Percentiles rank a stretch among this genome's conserved stretches.
These are phyloP conservation scores for Stromatinia cepivora DNA, from an alignment of 2,329 filamentous ascomycete species.

Conservation along the genomic window DNA sequence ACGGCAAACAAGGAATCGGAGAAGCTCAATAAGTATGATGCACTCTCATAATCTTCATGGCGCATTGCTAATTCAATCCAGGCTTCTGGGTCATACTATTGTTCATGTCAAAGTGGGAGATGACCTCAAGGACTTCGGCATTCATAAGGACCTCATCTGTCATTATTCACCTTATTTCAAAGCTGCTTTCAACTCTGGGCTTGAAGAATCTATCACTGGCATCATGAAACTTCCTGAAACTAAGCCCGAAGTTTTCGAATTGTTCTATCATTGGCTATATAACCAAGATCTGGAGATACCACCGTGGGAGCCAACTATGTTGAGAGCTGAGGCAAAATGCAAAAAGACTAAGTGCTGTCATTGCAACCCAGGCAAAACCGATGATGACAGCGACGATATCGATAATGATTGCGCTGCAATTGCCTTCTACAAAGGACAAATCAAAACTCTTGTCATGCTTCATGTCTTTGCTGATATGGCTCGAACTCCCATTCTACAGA, in stretches of 20 bases:
- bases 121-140: conserved; percentile 23
- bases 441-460: background rate
- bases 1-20: too few relatives aligned
- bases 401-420: background rate
- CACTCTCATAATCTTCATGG: background rate
- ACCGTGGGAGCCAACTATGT: background rate
- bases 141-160: conserved; percentile 30
- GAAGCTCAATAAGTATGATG: background rate
- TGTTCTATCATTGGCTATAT: conserved; percentile 30
- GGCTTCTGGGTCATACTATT: conserved; percentile 6
- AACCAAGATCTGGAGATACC: background rate
- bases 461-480: conserved; percentile 25
- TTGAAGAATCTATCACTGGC: conserved; percentile 23
- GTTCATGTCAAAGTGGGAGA: conserved; percentile 27
- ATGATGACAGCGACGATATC: background rate
- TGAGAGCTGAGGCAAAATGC: background rate
- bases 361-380: too few relatives aligned
- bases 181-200: conserved; percentile 24
- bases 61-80: background rate
- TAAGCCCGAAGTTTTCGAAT: conserved; percentile 15
- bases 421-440: background rate
- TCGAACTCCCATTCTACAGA: conserved; percentile 8
- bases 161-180: conserved; percentile 31
- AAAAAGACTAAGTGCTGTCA: too few relatives aligned
- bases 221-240: conserved; percentile 24